Conservation (phyloP, 73 alveolate species). For the Effrenium voratum region DNA sequence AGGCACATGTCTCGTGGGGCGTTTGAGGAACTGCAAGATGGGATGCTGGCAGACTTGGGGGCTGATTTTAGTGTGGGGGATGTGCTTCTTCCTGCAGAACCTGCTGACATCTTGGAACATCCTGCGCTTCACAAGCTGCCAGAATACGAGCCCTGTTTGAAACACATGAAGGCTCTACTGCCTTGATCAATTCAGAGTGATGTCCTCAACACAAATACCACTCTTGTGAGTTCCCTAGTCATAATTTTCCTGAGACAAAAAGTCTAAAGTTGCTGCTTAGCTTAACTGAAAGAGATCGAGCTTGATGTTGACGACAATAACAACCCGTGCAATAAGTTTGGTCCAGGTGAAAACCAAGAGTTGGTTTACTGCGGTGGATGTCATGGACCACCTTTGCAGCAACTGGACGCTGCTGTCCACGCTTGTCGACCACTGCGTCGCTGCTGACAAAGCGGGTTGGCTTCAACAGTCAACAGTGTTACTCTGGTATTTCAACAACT, state of each 20-base stretch:
- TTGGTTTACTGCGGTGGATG: neutral
- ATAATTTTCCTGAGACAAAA: neutral
- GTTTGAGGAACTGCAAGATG: neutral
- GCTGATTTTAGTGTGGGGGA: neutral
- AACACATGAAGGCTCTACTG: too few species aligned
- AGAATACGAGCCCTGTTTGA: neutral
- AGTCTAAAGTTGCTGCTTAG: neutral
- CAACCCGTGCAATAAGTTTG: too few species aligned
- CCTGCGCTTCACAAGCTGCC: neutral
- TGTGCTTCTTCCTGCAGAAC: neutral
- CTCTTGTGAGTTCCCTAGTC: neutral
- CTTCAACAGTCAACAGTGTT: too few species aligned
- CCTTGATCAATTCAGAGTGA: neutral
- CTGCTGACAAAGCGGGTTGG: neutral
- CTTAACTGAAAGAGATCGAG: neutral
- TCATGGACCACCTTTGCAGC: constrained; percentile 3
- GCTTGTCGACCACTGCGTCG: neutral
- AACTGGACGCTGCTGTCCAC: neutral
- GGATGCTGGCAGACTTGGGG: neutral
- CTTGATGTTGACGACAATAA: neutral
- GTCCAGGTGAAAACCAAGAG: constrained; percentile 22
- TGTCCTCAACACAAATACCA: neutral
- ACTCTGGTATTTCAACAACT: too few species aligned
- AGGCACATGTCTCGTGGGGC: neutral
- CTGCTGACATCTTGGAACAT: neutral